Percentiles rank a stretch among this genome's conserved stretches.
Evolutionary conservation across 2,329 filamentous ascomycete species (phyloP).

Genomic region (Cadophora gregata): DNA sequence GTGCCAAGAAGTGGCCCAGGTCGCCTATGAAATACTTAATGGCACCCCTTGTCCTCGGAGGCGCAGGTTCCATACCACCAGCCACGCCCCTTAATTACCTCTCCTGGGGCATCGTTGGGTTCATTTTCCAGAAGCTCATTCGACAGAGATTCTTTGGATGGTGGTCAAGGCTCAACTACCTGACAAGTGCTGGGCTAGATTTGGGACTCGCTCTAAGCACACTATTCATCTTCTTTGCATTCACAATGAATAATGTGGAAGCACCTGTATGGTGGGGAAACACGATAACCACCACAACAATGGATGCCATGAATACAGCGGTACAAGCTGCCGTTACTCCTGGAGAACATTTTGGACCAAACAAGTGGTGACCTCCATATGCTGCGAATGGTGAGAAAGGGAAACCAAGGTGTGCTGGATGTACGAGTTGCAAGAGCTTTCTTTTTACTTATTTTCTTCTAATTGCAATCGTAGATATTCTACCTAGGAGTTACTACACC

Average conservation of each 20-base stretch:
- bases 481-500: background rate
- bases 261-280: conserved; percentile 67
- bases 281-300: conserved; percentile 28
- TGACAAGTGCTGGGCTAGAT: conserved; percentile 74
- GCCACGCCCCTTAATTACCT: conserved; percentile 75
- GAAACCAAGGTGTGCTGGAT: background rate
- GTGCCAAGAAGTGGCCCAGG: conserved; percentile 63
- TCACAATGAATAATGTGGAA: conserved; percentile 64
- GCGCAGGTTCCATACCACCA: conserved; percentile 56
- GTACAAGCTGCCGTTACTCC: conserved; percentile 29
- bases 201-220: conserved; percentile 71
- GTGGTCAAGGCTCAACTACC: conserved; percentile 82
- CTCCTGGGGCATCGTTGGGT: conserved; percentile 70
- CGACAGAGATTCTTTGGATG: conserved; percentile 69
- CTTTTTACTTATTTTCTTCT: background rate
- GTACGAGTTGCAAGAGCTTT: background rate
- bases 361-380: conserved; percentile 14
- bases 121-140: conserved; percentile 72
- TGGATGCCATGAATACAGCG: conserved; percentile 34
- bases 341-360: conserved; percentile 32
- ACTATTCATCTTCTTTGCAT: conserved; percentile 67
- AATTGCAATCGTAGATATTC: background rate
- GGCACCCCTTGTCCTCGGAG: conserved; percentile 37
- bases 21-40: conserved; percentile 57
- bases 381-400: background rate